Conservation (phyloP, 2,329 filamentous ascomycete species). For the Xylaria sp. region DNA sequence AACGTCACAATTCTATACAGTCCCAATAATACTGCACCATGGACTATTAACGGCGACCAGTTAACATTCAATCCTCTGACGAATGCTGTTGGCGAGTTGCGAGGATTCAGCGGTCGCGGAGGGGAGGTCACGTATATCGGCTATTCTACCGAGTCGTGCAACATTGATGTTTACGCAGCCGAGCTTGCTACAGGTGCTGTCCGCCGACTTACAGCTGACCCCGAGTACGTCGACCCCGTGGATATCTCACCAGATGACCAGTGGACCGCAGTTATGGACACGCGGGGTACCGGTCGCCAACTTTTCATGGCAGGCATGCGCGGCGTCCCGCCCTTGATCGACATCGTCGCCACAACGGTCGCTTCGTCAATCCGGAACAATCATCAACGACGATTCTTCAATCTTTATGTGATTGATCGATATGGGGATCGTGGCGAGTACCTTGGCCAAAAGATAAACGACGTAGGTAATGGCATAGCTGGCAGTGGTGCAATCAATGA, state of each 20-base stretch:
- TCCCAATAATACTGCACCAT: neutral
- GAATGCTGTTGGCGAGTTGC: constrained; percentile 11
- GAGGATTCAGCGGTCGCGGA: constrained; percentile 11
- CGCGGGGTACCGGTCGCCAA: constrained; percentile 48
- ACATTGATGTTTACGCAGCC: constrained; percentile 52
- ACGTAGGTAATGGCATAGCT: constrained; percentile 37
- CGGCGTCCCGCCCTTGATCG: constrained; percentile 48
- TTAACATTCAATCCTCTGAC: neutral
- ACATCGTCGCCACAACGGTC: constrained; percentile 43
- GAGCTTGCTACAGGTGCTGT: constrained; percentile 48
- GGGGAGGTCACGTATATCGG: constrained; percentile 45
- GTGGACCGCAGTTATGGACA: constrained; percentile 52
- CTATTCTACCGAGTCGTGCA: constrained; percentile 47
- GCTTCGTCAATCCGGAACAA: constrained; percentile 53
- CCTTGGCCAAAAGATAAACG: constrained; percentile 52
- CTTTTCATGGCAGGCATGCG: constrained; percentile 51
- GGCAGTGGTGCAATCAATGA: constrained; percentile 49
- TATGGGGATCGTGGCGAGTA: constrained; percentile 53
- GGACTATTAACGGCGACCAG: constrained; percentile 5
- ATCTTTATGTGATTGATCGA: constrained; percentile 50
- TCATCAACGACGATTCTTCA: constrained; percentile 51
- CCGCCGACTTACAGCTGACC: constrained; percentile 50
- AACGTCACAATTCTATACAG: constrained; percentile 13
- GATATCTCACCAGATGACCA: constrained; percentile 49
- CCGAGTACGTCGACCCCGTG: constrained; percentile 52